Base-by-base conservation (phyloP, 129 eudicot genomes). In the Rutidosis leptorrhynchoides region DNA sequence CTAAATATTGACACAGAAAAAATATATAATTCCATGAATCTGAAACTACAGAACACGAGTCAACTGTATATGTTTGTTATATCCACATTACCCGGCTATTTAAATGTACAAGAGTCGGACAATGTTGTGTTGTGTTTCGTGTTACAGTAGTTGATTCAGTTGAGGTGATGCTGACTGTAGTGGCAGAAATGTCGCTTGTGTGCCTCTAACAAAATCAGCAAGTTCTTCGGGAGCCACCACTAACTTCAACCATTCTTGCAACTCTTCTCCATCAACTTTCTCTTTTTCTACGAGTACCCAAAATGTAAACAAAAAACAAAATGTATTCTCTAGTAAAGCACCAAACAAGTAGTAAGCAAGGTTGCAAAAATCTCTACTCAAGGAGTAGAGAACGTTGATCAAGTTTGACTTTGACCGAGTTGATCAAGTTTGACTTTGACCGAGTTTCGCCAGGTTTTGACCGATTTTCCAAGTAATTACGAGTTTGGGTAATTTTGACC, bases 151-250 rank as follows among this genome's bases (percentile, higher is more conserved):
- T 71, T 20, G 76, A 75, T 25, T 79, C 77, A 72, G 75, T 40
- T 69, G 80, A 51, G 96, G 75, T 65, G 83, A 4, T 74, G 72
- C 65, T 11, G 84, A 35, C 70, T 82, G 90, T 67, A 88, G 62
- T 57, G 96, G 96, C 65, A 94, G 83, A 65, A 79, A 73, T 27
- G 89, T 74, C 32, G 77, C 62, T 45, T 35, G 43, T 58, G 79
- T 77, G 70, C 91, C 96, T 40, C 69, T 71, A 23, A 91, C 78
- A 58, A 91, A 91, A 60, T 77, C 72, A 23, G 84, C 69, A 62
- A 91, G 96, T 68, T 91, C 98, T 15, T 79, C 79, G 0, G 98
- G 98, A 6, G 98, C 95, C 54, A 91, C 96, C 70, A 91, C 98
- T 86, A 79, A 6, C 56, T 88, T 87, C 75, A 91, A 79, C 98